These are phyloP conservation scores for Diaporthe aspalathi DNA, from an alignment of 2,329 filamentous ascomycete genomes.

Conservation along the genomic window DNA sequence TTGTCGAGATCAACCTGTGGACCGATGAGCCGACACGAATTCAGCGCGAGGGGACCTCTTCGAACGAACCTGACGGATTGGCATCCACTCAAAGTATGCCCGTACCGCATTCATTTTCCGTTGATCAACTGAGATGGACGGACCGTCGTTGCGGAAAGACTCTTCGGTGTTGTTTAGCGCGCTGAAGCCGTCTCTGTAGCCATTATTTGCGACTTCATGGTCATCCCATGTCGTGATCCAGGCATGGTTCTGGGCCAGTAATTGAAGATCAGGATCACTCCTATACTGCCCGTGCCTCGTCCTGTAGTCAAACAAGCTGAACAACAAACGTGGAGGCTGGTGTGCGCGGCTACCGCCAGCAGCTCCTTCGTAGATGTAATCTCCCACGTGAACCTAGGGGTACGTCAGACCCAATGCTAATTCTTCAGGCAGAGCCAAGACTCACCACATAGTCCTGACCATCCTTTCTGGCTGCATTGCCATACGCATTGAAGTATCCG, in stretches of 20 bases:
- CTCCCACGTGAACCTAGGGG: slow-evolving; percentile 63
- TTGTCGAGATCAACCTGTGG: slow-evolving; percentile 71
- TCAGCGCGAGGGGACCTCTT: background rate
- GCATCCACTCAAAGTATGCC: slow-evolving; percentile 76
- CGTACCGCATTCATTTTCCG: slow-evolving; percentile 79
- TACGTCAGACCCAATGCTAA: background rate
- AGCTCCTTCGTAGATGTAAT: slow-evolving; percentile 73
- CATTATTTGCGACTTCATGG: slow-evolving; percentile 73
- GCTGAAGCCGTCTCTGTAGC: slow-evolving; percentile 70
- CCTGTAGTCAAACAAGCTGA: slow-evolving; percentile 68
- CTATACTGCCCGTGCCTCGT: slow-evolving; percentile 69
- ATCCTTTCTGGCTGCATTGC: slow-evolving; percentile 69
- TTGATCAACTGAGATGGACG: slow-evolving; percentile 72
- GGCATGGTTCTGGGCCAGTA: slow-evolving; percentile 65
- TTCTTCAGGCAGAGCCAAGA: background rate
- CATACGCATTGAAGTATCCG: slow-evolving; percentile 71
- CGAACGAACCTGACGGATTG: slow-evolving; percentile 54
- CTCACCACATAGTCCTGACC: slow-evolving; percentile 67
- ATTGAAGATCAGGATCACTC: slow-evolving; percentile 67
- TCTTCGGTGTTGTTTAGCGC: slow-evolving; percentile 74
- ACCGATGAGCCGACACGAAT: background rate
- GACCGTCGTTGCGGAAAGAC: slow-evolving; percentile 68
- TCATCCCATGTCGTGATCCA: slow-evolving; percentile 76
- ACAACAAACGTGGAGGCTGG: slow-evolving; percentile 62
- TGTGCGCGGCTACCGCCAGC: slow-evolving; percentile 62